Base-by-base conservation (phyloP, 2,329 filamentous ascomycete genomes). In the Pleurostoma richardsiae region DNA sequence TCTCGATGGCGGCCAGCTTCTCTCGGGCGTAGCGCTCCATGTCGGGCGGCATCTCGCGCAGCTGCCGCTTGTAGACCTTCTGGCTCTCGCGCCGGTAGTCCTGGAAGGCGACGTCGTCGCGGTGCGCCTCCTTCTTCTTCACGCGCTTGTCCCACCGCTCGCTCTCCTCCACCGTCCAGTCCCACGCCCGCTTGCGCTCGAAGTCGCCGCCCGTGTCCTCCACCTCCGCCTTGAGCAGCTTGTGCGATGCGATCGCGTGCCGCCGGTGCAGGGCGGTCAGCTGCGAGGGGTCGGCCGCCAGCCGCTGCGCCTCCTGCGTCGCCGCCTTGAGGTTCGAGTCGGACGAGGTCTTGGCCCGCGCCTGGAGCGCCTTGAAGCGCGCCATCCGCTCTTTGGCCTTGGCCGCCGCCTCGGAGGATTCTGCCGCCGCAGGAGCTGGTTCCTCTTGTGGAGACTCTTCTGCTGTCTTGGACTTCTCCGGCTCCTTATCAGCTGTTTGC, bases 161-260 rank as follows among this genome's bases (percentile, higher is more conserved):
- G 56, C 83, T 88, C 70, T 99, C 94, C 54, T 99, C 94, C 5
- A 92, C 74, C 1, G 94, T 99, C 88, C 94, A 99, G 71, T 97
- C 94, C 94, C 94, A 99, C 2, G 94, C 94, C 39, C 94, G 85
- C 70, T 97, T 96, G 55, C 94, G 88, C 75, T 99, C 94, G 61
- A 97, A 99, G 66, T 97, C 94, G 46, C 88, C 90, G 31, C 90
- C 90, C 0, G 78, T 74, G 19, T 88, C 89, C 64, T 91, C 88
- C 2, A 90, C 85, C 59, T 96, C 90, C 4, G 90, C 89, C 72
- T 96, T 96, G 40, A 96, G 78, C 0, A 99, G 81, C 62, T 97
- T 99, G 65, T 96, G 90, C 5, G 86, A 84, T 26, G 94, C 92
- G 55, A 94, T 84, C 46, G 89, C 91, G 59, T 90, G 88, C 60